Conservation (phyloP, 108 stramenopile species). For the Cyclotella baltica region DNA sequence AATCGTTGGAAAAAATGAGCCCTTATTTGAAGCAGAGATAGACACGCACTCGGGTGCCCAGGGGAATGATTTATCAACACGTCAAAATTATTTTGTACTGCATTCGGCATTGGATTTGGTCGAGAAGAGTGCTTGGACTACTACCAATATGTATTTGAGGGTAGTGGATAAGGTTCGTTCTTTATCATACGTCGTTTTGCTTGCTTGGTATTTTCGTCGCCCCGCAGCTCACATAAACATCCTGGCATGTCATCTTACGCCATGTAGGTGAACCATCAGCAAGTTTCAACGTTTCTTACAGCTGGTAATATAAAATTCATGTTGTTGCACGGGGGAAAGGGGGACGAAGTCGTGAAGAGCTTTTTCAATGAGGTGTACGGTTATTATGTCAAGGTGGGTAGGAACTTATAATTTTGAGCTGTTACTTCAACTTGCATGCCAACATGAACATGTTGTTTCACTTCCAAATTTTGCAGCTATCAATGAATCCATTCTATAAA, state of each 20-base stretch:
- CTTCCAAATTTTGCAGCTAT: conserved; percentile 52
- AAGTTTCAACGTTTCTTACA: conserved; percentile 91
- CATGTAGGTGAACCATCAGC: conserved; percentile 90
- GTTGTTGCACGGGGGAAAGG: conserved; percentile 87
- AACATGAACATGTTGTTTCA: not conserved
- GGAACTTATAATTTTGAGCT: conserved; percentile 6
- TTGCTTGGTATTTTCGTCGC: not conserved
- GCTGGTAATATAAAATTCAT: conserved; percentile 94
- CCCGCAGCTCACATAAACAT: not conserved
- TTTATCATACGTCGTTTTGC: not conserved
- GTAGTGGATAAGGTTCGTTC: conserved; percentile 87
- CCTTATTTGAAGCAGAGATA: conserved; percentile 88
- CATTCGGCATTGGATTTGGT: conserved; percentile 95
- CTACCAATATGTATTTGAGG: conserved; percentile 89
- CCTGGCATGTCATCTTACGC: not conserved
- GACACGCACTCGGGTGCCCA: conserved; percentile 51
- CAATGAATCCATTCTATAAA: conserved; percentile 96
- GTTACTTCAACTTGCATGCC: not conserved
- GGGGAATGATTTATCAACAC: conserved; percentile 73
- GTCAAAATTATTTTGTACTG: conserved; percentile 94
- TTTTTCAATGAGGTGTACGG: conserved; percentile 96
- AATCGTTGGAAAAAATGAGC: conserved; percentile 90
- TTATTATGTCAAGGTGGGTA: conserved; percentile 89
- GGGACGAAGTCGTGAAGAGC: conserved; percentile 85
- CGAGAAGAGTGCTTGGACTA: conserved; percentile 88